A percentile compares a stretch with the other conserved stretches of the same genome.
phyloP scores from a whole-genome alignment of 371 early-diverging fungal species.

The Lichtheimia ornata region DNA sequence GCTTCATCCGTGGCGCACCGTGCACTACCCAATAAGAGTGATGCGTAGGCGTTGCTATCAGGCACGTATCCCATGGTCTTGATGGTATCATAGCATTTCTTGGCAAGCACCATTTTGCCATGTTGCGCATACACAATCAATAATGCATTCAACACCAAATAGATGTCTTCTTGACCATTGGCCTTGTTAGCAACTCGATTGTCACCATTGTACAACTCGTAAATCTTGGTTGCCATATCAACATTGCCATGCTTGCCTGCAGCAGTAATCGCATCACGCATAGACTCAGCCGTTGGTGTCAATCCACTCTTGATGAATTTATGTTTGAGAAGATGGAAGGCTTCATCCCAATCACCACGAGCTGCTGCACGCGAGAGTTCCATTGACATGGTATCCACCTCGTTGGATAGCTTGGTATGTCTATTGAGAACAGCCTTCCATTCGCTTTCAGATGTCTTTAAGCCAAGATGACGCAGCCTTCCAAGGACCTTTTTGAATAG shows the following conservation, averaged over 20 bases:
- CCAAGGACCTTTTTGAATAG: background rate
- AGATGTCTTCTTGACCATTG: slow-evolving; percentile 6
- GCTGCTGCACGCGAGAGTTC: slow-evolving; percentile 15
- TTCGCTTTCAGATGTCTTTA: slow-evolving; percentile 10
- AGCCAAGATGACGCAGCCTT: slow-evolving; percentile 12
- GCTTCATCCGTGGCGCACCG: slow-evolving; percentile 57
- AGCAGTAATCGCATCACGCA: slow-evolving; percentile 47
- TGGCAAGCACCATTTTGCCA: slow-evolving; percentile 57
- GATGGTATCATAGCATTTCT: slow-evolving; percentile 57
- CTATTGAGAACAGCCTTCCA: slow-evolving; percentile 13
- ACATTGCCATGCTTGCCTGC: slow-evolving; percentile 49
- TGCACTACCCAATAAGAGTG: slow-evolving; percentile 46
- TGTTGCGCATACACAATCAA: slow-evolving; percentile 59
- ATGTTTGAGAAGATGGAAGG: slow-evolving; percentile 23
- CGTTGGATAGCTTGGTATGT: slow-evolving; percentile 1
- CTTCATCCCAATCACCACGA: slow-evolving; percentile 24
- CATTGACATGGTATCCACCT: slow-evolving; percentile 4
- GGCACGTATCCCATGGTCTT: slow-evolving; percentile 45
- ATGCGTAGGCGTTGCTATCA: slow-evolving; percentile 50
- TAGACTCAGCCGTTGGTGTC: slow-evolving; percentile 35
- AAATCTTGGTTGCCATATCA: slow-evolving; percentile 32
- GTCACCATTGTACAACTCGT: slow-evolving; percentile 26
- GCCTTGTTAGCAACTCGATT: slow-evolving; percentile 16
- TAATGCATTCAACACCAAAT: slow-evolving; percentile 52
- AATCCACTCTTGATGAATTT: slow-evolving; percentile 20